Evolutionary conservation across 2,329 filamentous ascomycete genomes (phyloP), one percentile per base, ranked within the genome.

Genomic region (Thermothelomyces thermophilus): DNA sequence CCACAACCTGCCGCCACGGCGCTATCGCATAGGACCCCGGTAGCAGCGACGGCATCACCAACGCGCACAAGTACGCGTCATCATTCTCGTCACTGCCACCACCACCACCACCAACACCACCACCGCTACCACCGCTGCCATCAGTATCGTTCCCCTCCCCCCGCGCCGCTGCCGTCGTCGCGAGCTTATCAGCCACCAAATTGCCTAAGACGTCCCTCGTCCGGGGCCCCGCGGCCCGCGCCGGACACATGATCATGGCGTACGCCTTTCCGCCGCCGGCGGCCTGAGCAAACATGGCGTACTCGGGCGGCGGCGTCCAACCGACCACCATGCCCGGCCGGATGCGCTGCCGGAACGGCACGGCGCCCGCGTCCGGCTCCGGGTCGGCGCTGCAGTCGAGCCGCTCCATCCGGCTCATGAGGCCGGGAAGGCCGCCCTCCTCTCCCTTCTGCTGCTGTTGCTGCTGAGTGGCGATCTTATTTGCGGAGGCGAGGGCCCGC

Each of bases 321-420:
- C 58, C 58, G 3, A 73, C 62, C 1, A 66, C 66, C 69, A 72
- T 72, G 1, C 70, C 70, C 0, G 71, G 67, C 1, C 68, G 60
- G 16, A 74, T 65, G 3, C 71, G 66, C 17, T 71, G 46, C 36
- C 66, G 64, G 53, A 73, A 74, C 0, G 65, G 67, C 4, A 67
- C 26, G 0, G 22, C 20, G 0, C 31, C 51, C 8, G 62, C 58
- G 3, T 52, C 49, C 0, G 59, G 46, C 13, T 65, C 55, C 0
- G 60, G 58, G 17, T 70, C 66, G 3, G 48, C 57, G 50, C 68
- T 71, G 9, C 60, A 52, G 35, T 53, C 41, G 13, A 59, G 46
- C 2, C 33, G 37, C n/a, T 46, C 50, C 24, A 53, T 24, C 2
- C 53, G 50, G 0, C 41, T n/a, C n/a, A n/a, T n/a, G n/a, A n/a